phyloP scores from a whole-genome alignment of 73 alveolate species.

The Stentor coeruleus region DNA sequence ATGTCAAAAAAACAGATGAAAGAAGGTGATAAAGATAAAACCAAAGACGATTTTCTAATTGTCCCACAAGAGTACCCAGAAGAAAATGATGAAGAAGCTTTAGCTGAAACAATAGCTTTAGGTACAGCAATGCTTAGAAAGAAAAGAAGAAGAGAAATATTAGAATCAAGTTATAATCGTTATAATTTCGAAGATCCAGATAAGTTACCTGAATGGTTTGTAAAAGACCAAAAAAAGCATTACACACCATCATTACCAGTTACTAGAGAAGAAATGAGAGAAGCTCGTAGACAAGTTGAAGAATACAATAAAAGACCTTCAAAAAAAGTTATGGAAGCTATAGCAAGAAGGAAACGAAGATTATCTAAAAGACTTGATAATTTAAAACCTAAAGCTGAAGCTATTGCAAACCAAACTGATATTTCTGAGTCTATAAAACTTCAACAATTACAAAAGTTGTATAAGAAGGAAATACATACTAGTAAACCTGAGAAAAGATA shows the following conservation, averaged over 20 bases:
- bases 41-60: conserved; percentile 4
- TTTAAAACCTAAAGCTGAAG: conserved; percentile 75
- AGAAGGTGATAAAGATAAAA: conserved; percentile 33
- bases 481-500: conserved; percentile 64
- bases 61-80: conserved; percentile 48
- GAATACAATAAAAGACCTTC: conserved; percentile 79
- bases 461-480: conserved; percentile 69
- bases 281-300: conserved; percentile 61
- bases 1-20: conserved; percentile 31
- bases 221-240: conserved; percentile 69
- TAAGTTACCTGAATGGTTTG: conserved; percentile 91
- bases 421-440: conserved; percentile 76
- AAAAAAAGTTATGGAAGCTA: conserved; percentile 88
- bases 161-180: conserved; percentile 76
- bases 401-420: conserved; percentile 76
- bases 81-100: conserved; percentile 32
- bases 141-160: conserved; percentile 68
- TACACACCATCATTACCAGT: conserved; percentile 64
- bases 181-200: conserved; percentile 66
- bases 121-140: conserved; percentile 87
- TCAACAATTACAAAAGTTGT: conserved; percentile 78
- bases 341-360: conserved; percentile 82
- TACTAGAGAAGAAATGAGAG: conserved; percentile 73
- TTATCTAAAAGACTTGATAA: conserved; percentile 69
- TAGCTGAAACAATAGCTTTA: conserved; percentile 39